Base-by-base conservation (phyloP, 345 rosid genomes). In the Salix suchowensis region DNA sequence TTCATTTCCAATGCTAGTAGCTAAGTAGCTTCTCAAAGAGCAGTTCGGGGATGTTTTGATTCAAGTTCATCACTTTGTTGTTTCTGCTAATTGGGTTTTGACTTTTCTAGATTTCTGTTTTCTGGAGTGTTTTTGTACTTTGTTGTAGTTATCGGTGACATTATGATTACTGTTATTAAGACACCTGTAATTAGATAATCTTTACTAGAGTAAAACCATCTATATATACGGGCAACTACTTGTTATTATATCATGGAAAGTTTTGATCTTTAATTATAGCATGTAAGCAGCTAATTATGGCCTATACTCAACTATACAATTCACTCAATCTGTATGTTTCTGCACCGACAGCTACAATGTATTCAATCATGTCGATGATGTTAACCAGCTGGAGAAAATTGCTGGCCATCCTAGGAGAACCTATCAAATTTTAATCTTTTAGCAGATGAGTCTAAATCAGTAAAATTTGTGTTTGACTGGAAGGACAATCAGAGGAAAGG, bases 41-140 rank as follows among this genome's bases (percentile, higher is more conserved):
- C 74, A 77, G 52, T 65, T 76, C 79, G 42, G 77, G 80, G 76
- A 71, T 81, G 46, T 61, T 72, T 70, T 18, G 24, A 40, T 40
- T 79, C 4, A 39, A 39, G 64, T 48, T 68, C 68, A 46, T 6
- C 44, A 54, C 61, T 52, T 10, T 28, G 10, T 30, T 50, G 32
- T 67, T 7, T 54, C 66, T 66, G 30, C 70, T 30, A 37, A n/a
- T 68, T 28, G 65, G 71, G 28, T 48, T 65, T 52, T 55, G 39
- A 21, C 40, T 50, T 42, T 52, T 50, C 70, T 67, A 1, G 52
- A 40, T 70, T 69, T 30, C 50, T 32, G 64, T 42, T 39, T 1
- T 58, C 9, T 52, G 58, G n/a, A n/a, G 61, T 60, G 64, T 26
- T 68, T 16, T 36, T 16, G 19, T 74, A 37, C 23, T n/a, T 46